Evolutionary conservation across 257 asterid species (phyloP).

Genomic region (Echium plantagineum): DNA sequence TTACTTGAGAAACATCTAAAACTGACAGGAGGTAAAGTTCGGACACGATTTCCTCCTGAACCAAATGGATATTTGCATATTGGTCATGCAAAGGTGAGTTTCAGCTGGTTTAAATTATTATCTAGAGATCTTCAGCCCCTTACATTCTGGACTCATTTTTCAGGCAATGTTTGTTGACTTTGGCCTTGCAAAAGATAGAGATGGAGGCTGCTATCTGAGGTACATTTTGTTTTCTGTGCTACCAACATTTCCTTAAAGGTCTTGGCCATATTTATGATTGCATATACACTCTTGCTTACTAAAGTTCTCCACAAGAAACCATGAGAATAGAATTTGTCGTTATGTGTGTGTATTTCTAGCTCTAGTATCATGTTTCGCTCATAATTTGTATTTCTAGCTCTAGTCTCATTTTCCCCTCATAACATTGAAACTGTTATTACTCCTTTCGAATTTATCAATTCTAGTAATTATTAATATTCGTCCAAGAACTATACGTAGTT

Average conservation of each 20-base stretch:
- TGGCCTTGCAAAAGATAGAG: conserved; percentile 92
- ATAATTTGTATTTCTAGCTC: no score
- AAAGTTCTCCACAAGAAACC: no score
- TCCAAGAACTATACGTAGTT: no score
- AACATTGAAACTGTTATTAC: not conserved
- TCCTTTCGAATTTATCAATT: no score
- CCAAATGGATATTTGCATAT: conserved; percentile 96
- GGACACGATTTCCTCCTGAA: conserved; percentile 95
- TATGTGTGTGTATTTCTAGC: no score
- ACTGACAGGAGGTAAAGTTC: conserved; percentile 63
- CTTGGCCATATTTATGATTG: no score
- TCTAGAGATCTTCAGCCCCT: conserved; percentile 6
- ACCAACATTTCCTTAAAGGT: no score
- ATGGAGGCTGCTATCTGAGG: conserved; percentile 94
- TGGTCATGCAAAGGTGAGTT: conserved; percentile 89
- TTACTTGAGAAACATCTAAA: conserved; percentile 71
- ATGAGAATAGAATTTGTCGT: no score
- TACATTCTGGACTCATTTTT: conserved; percentile 7
- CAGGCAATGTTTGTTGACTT: conserved; percentile 99
- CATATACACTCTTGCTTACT: no score
- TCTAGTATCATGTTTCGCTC: no score
- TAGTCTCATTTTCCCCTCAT: no score
- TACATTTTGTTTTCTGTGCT: conserved; percentile 3
- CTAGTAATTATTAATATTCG: no score
- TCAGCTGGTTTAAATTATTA: conserved; percentile 2